Evolutionary conservation across 2,329 filamentous ascomycete genomes (phyloP), one percentile per base, ranked within the genome.

Genomic region (Fusarium sarcochroum): DNA sequence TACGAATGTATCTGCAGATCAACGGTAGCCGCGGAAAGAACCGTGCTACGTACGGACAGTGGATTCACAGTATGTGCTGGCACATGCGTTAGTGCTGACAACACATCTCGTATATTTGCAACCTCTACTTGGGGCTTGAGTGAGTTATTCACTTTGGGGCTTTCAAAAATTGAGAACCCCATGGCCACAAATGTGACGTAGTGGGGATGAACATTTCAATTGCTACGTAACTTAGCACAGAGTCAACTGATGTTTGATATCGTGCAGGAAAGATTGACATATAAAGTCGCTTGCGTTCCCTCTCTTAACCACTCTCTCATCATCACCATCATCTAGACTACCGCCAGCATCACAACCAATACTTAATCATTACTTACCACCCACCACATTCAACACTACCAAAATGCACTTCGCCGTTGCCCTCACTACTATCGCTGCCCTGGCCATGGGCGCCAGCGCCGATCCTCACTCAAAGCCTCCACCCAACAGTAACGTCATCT

Each of bases 351-450:
- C 14, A 21, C 4, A 34, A 3, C 13, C 4, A 27, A 2, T n/a
- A 58, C 11, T n/a, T 14, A 6, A n/a, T 11, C 21, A 13, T 17
- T 17, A 9, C 3, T 6, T 21, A n/a, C 7, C 7, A 23, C 23
- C 7, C 23, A 23, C 23, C 23, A 8, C 35, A 20, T 27, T 18
- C 25, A 14, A 7, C 21, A 34, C n/a, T 14, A 18, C 8, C 23
- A 64, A 44, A 2, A 65, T 66, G 61, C 61, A 48, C 23, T 60
- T 65, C 38, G 25, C 47, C 20, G 49, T 23, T 27, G 23, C 41
- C 11, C 15, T 65, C 32, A 48, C 62, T 2, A 21, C 54, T 27
- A 21, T 58, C 21, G 25, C 61, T 15, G 42, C 54, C 18, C 11
- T 65, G 11, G 37, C 47, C 23, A 49, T 66, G 47, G 54, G 62